phyloP scores from a whole-genome alignment of 768 basidiomycete genomes.

The Trametes cubensis region DNA sequence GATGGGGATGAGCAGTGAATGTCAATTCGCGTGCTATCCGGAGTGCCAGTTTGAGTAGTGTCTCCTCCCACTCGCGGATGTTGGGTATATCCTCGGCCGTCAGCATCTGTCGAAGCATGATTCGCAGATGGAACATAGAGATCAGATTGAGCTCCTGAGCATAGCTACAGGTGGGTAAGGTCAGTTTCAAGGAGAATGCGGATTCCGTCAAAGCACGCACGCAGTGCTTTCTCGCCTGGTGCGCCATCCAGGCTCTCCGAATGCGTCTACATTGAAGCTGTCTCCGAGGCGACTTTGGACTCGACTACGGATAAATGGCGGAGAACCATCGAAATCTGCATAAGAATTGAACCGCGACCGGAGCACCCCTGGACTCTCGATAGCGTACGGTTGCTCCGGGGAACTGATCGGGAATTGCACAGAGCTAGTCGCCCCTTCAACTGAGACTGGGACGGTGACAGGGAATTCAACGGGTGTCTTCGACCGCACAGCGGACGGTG shows the following conservation, averaged over 20 bases:
- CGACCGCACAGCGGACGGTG: slow-evolving; percentile 45
- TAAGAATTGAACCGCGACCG: slow-evolving; percentile 72
- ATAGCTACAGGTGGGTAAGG: slow-evolving; percentile 50
- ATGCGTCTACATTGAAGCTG: slow-evolving; percentile 36
- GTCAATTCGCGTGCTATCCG: slow-evolving; percentile 85
- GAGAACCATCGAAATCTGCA: slow-evolving; percentile 69
- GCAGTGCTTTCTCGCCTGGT: slow-evolving; percentile 87
- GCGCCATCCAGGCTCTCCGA: slow-evolving; percentile 79
- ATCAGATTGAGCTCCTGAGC: slow-evolving; percentile 81
- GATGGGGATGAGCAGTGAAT: slow-evolving; percentile 68
- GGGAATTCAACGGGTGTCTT: slow-evolving; percentile 65
- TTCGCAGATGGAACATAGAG: slow-evolving; percentile 87
- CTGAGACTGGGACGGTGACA: slow-evolving; percentile 50
- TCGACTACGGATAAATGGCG: slow-evolving; percentile 84
- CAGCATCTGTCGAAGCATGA: slow-evolving; percentile 91
- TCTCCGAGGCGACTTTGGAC: slow-evolving; percentile 75
- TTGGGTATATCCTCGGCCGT: slow-evolving; percentile 82
- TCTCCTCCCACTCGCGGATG: slow-evolving; percentile 85
- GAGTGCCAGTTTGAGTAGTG: slow-evolving; percentile 77
- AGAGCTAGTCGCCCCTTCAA: slow-evolving; percentile 61
- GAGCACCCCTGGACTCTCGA: slow-evolving; percentile 59
- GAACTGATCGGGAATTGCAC: slow-evolving; percentile 83
- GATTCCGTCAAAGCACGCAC: slow-evolving; percentile 48
- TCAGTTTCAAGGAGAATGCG: background rate
- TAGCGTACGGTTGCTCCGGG: slow-evolving; percentile 57